Base-by-base conservation (phyloP, 106 monocot species). In the Acorus gramineus region DNA sequence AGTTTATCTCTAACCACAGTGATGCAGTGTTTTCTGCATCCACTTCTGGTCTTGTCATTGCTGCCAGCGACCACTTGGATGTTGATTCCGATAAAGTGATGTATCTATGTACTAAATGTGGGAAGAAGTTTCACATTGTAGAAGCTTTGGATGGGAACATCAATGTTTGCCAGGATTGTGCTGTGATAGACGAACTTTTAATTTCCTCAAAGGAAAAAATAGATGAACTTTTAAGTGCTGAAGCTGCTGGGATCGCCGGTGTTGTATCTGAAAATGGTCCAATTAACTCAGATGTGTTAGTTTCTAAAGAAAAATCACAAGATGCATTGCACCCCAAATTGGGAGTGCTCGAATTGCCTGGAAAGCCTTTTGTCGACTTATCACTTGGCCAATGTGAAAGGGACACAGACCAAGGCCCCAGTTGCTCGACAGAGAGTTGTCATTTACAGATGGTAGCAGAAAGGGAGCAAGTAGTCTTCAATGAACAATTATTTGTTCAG, bases 91-190 rank as follows among this genome's bases (percentile, higher is more conserved):
- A 12, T 65, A 62, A 63, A 65, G 66, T 63, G 10, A 59, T 61
- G 52, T 61, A 14, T 47, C 63, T 64, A 60, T 92, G 98, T 47
- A 72, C 74, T 28, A 80, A 69, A 57, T 92, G 88, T 74, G 76
- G 85, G 45, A 81, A 77, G 50, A 14, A n/a, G 2, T 88, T 88
- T 55, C 56, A 8, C 44, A 58, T 71, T 4, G 48, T 48, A 10
- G 74, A 75, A 60, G 42, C 44, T 5, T 13, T 8, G 56, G 59
- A 68, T 50, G 52, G 10, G 12, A 61, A 75, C 6, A 61, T 13
- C 49, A 56, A 67, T 71, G 3, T 76, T 68, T 98, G 98, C 61
- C 28, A 79, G 69, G 81, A 81, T 52, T 91, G 87, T 78, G 45
- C 44, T 55, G 63, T 61, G 11, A 61, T 69, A 60, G 50, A 67